Evolutionary conservation across 768 basidiomycete genomes (phyloP).

Genomic region (Serendipita vermifera): DNA sequence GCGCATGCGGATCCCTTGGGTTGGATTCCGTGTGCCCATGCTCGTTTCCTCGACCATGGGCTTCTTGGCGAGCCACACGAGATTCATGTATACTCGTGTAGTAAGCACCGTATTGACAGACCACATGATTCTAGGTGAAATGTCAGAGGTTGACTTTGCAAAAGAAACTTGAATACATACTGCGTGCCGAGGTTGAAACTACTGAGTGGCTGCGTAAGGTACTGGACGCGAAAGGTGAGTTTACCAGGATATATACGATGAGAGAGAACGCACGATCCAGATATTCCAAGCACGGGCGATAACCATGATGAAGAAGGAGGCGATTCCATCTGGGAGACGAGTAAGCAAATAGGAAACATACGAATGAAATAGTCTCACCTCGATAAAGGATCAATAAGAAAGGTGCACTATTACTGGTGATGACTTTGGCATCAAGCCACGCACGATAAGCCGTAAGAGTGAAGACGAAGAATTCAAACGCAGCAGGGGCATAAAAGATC

Average conservation of each 20-base stretch:
- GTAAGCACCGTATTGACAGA: not conserved
- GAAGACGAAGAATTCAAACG: not conserved
- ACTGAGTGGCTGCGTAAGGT: not conserved
- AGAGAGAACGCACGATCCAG: not conserved
- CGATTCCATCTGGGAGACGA: too few relatives aligned
- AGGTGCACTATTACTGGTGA: not conserved
- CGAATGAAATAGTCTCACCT: not conserved
- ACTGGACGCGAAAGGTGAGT: not conserved
- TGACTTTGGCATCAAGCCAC: not conserved
- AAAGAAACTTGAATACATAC: not conserved
- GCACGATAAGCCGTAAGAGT: not conserved
- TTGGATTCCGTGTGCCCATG: not conserved
- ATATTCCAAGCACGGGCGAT: not conserved
- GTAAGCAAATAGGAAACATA: too few relatives aligned
- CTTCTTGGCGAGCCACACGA: slow-evolving; percentile 3
- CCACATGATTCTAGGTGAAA: not conserved
- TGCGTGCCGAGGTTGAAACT: not conserved
- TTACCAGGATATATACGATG: not conserved
- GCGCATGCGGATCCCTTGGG: too few relatives aligned
- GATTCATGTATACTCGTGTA: not conserved
- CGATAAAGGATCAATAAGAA: slow-evolving; percentile 5
- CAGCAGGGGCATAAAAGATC: slow-evolving; percentile 1
- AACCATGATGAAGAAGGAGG: slow-evolving; percentile 1
- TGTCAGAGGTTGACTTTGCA: not conserved
- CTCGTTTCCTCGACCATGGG: not conserved